A percentile compares a stretch with the other conserved stretches of the same genome.
phyloP scores from a whole-genome alignment of 768 basidiomycete species.

The Tremella yokohamensis region DNA sequence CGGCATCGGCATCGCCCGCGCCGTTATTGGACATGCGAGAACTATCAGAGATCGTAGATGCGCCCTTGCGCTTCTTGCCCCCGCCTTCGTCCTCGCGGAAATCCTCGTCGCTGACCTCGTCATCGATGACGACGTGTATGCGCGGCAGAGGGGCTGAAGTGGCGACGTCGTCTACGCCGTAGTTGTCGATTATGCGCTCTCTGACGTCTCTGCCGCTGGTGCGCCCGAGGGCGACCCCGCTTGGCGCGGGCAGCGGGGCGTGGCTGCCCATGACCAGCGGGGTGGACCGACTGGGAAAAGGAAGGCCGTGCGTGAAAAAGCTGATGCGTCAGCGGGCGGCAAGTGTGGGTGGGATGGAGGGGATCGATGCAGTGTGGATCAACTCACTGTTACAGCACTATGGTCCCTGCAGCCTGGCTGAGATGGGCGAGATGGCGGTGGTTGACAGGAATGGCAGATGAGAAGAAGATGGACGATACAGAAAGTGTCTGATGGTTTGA shows the following conservation, averaged over 20 bases:
- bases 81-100: slow-evolving; percentile 1
- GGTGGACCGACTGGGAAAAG: not conserved
- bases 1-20: no score
- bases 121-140: not conserved
- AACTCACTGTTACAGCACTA: no score
- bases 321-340: no score
- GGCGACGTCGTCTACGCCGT: slow-evolving; percentile 1
- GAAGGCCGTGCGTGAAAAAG: no score
- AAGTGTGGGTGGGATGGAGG: no score
- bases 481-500: no score
- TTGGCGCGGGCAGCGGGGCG: not conserved
- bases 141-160: not conserved
- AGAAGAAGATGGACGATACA: no score
- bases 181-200: not conserved
- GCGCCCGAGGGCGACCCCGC: not conserved
- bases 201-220: not conserved
- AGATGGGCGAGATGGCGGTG: no score
- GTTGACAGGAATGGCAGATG: no score
- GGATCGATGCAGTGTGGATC: no score
- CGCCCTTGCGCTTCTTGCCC: slow-evolving; percentile 3
- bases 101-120: not conserved
- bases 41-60: not conserved
- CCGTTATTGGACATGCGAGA: no score
- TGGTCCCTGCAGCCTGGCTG: no score
- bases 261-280: slow-evolving; percentile 1